Evolutionary conservation across 192 early-diverging fungal species (phyloP).

Genomic region (Diversispora epigaea): DNA sequence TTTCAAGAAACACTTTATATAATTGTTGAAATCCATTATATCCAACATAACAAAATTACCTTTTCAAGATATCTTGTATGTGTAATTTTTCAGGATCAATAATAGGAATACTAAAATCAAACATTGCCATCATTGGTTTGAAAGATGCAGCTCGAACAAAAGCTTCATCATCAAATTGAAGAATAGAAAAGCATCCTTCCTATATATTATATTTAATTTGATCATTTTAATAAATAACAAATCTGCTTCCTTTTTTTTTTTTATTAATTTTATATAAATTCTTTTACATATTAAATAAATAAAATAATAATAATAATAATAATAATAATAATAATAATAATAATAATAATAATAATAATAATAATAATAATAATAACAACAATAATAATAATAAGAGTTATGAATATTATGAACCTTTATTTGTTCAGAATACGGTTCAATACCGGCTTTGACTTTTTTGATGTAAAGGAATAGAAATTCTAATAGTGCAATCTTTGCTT

Average conservation of each 20-base stretch:
- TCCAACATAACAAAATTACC: slow-evolving; percentile 31
- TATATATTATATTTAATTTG: slow-evolving; percentile 21
- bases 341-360: too few relatives aligned
- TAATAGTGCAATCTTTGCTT: slow-evolving; percentile 43
- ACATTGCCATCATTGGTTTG: slow-evolving; percentile 39
- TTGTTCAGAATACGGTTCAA: slow-evolving; percentile 39
- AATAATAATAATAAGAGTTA: too few relatives aligned
- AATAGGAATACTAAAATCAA: slow-evolving; percentile 34
- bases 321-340: too few relatives aligned
- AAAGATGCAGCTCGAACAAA: slow-evolving; percentile 40
- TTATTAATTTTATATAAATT: not conserved
- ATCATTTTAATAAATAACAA: too few relatives aligned
- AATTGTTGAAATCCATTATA: slow-evolving; percentile 18
- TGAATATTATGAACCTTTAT: slow-evolving; percentile 38
- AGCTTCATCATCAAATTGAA: slow-evolving; percentile 36
- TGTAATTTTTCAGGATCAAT: slow-evolving; percentile 41
- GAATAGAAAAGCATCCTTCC: slow-evolving; percentile 35
- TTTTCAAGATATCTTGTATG: slow-evolving; percentile 33
- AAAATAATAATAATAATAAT: not conserved
- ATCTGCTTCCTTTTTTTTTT: too few relatives aligned
- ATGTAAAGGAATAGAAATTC: slow-evolving; percentile 49
- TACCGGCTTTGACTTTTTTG: slow-evolving; percentile 33
- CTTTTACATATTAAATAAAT: not conserved
- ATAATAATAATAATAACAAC: too few relatives aligned
- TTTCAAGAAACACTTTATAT: slow-evolving; percentile 33